Evolutionary conservation across 1,284 basidiomycete genomes (phyloP).

Genomic region (Ustilago nuda): DNA sequence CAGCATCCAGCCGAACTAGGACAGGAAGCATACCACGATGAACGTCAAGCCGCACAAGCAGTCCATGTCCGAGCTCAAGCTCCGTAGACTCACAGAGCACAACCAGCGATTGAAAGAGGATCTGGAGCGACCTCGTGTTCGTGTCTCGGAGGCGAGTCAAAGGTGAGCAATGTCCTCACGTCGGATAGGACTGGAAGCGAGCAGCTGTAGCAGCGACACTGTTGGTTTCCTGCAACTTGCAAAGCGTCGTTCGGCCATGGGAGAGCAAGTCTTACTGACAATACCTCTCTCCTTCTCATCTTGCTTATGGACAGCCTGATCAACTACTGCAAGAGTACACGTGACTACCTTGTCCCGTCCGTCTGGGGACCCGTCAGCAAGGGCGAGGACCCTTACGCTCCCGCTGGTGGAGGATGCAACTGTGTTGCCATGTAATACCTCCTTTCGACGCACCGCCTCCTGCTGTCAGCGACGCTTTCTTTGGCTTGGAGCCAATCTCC

Average conservation of each 20-base stretch:
- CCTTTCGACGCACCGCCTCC: background rate
- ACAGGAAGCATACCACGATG: constrained; percentile 70
- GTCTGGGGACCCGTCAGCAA: constrained; percentile 94
- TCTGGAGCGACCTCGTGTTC: constrained; percentile 83
- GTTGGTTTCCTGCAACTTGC: background rate
- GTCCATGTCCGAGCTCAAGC: constrained; percentile 92
- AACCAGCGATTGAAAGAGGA: constrained; percentile 91
- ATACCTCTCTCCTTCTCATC: background rate
- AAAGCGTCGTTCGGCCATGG: background rate
- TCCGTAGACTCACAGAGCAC: constrained; percentile 90
- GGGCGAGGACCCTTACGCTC: constrained; percentile 87
- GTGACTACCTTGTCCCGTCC: constrained; percentile 87
- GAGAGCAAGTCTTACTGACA: background rate
- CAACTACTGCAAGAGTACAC: constrained; percentile 87
- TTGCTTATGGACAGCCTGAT: constrained; percentile 76
- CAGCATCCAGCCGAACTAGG: background rate
- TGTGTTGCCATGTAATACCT: constrained; percentile 59
- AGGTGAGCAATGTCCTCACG: constrained; percentile 74
- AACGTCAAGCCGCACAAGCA: constrained; percentile 75
- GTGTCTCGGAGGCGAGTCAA: constrained; percentile 89
- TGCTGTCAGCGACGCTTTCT: background rate
- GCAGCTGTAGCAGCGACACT: background rate
- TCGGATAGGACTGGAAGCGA: background rate
- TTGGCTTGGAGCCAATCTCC: background rate
- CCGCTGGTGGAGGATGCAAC: constrained; percentile 74